These are phyloP conservation scores for Phytophthora ramorum DNA, from an alignment of 352 stramenopile species.

Conservation along the genomic window DNA sequence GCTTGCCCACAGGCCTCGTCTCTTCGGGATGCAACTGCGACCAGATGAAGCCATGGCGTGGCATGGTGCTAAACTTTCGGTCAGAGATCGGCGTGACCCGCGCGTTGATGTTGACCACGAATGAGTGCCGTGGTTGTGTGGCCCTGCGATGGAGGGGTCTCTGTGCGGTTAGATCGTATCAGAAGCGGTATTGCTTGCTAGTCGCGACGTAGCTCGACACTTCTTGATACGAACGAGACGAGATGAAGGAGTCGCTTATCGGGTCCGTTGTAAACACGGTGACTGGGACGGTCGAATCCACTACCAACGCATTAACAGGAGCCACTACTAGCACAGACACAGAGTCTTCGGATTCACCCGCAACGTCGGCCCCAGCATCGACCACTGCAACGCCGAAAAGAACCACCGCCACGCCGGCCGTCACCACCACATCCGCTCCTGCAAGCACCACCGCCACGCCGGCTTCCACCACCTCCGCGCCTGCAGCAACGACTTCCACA, in stretches of 20 bases:
- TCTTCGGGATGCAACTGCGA: conserved; percentile 32
- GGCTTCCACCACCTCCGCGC: background rate
- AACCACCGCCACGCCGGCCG: background rate
- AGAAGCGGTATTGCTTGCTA: conserved; percentile 6
- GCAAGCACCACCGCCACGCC: background rate
- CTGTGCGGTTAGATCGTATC: conserved; percentile 15
- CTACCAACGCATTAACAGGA: conserved; percentile 16
- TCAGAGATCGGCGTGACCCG: conserved; percentile 7
- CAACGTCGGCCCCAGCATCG: conserved; percentile 9
- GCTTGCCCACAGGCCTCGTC: conserved; percentile 19
- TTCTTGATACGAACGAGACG: background rate
- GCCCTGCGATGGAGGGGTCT: conserved; percentile 2
- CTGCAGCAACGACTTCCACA: conserved; percentile 1
- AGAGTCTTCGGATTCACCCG: background rate
- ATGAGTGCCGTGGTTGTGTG: conserved; percentile 2
- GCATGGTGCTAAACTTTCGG: conserved; percentile 29
- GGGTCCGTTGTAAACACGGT: conserved; percentile 20
- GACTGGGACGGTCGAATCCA: conserved; percentile 23
- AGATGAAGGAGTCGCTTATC: conserved; percentile 34
- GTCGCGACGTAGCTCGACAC: conserved; percentile 6
- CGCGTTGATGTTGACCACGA: conserved; percentile 12
- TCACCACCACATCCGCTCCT: background rate
- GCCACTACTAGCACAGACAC: background rate
- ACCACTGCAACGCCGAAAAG: conserved; percentile 11
- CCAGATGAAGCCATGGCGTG: conserved; percentile 22